phyloP scores from a whole-genome alignment of 352 stramenopile genomes.

The Phytophthora colocasiae region DNA sequence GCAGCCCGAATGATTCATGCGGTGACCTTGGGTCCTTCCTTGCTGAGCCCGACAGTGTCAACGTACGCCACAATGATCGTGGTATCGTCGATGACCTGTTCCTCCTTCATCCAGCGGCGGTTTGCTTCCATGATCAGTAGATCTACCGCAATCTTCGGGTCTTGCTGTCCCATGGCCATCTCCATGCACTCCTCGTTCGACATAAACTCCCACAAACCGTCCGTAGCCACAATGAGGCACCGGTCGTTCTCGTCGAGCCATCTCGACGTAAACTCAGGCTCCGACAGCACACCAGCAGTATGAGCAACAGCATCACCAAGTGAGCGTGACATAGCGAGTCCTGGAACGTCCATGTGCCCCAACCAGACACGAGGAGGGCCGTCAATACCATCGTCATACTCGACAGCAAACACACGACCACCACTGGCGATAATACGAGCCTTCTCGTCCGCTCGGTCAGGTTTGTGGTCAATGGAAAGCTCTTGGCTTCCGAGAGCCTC shows the following conservation, averaged over 20 bases:
- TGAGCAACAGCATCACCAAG: conserved; percentile 97
- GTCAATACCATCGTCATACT: conserved; percentile 99
- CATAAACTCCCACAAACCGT: conserved; percentile 99
- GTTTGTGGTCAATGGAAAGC: conserved; percentile 99
- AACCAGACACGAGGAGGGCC: conserved; percentile 98
- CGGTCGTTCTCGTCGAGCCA: conserved; percentile 87
- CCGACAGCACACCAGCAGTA: conserved; percentile 94
- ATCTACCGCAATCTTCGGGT: conserved; percentile 90
- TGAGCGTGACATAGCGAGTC: conserved; percentile 97
- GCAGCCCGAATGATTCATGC: conserved; percentile 9
- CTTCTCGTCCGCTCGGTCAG: conserved; percentile 95
- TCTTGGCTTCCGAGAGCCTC: conserved; percentile 58
- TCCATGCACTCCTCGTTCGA: conserved; percentile 95
- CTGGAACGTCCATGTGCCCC: conserved; percentile 98
- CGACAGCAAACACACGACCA: conserved; percentile 97
- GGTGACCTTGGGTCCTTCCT: conserved; percentile 7
- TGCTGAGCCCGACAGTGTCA: conserved; percentile 44
- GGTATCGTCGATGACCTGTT: conserved; percentile 99
- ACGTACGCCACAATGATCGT: conserved; percentile 98
- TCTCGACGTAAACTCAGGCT: conserved; percentile 95
- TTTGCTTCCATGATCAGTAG: conserved; percentile 96
- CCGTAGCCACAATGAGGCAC: conserved; percentile 97
- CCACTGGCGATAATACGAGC: conserved; percentile 94
- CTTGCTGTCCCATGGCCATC: conserved; percentile 77
- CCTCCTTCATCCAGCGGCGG: conserved; percentile 98